Base-by-base conservation (phyloP, 2,329 filamentous ascomycete genomes). In the Phialophora expanda region DNA sequence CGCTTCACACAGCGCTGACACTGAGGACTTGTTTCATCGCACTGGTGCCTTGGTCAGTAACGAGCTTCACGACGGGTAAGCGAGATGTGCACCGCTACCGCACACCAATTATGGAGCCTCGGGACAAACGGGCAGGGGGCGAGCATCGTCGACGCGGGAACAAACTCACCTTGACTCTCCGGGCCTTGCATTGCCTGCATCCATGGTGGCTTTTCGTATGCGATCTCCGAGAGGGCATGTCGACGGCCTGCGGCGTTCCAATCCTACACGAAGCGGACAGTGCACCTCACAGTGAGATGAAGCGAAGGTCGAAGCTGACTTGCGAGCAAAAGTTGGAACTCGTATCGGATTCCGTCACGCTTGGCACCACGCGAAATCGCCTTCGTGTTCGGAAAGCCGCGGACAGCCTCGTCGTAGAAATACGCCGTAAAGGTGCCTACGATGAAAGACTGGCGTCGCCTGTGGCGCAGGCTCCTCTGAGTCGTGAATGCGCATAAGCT, bases 181-280 rank as follows among this genome's bases (percentile, higher is more conserved):
- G 66, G 8, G 67, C 62, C 59, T 73, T 73, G 62, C 71, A 73
- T 56, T 73, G 70, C 44, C 61, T 41, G 54, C 71, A 73, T 4
- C 71, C 71, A 56, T 73, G 71, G 61, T 72, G 71, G 14, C 69
- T 71, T 46, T 73, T 73, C 8, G 70, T 73, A 62, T 73, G 71
- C 41, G 69, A 69, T 54, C 70, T 62, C 26, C 71, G 64, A 22
- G 71, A 73, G 38, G 71, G 71, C 71, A 73, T 73, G 28, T 20
- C 44, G 30, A 54, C 11, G 30, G 46, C 24, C n/a, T 46, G 46
- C 24, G 48, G 20, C 24, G 48, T 28, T 17, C 48, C 48, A 51
- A 8, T 51, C 14, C 20, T 51, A 11, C 48, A 51, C 20, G 24
- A 17, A 12, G 24, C 24, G 9, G 22, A 51, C 3, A 4, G 17